Evolutionary conservation across 2,329 filamentous ascomycete species (phyloP).

Genomic region (Ophiostoma sp.): DNA sequence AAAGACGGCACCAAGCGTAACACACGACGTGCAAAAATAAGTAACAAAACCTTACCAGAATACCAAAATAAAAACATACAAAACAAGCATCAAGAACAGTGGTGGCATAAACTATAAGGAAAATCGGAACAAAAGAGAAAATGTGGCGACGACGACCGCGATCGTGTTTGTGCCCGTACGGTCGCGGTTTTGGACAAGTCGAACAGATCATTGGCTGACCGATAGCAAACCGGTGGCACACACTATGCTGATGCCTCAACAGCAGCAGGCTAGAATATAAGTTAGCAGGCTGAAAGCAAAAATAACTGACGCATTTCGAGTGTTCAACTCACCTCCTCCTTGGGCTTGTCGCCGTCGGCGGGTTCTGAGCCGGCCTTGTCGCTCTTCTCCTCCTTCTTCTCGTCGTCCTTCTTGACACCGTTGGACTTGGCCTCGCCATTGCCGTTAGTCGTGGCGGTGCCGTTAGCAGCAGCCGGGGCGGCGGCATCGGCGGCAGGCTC

Average conservation of each 20-base stretch:
- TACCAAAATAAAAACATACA: not conserved
- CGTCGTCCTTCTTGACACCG: constrained; percentile 37
- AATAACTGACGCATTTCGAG: not conserved
- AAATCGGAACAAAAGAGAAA: not conserved
- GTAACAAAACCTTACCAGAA: constrained; percentile 7
- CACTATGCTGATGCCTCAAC: constrained; percentile 29
- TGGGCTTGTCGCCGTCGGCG: constrained; percentile 27
- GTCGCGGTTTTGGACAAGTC: too few relatives aligned
- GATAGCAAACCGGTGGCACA: not conserved
- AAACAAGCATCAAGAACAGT: constrained; percentile 2
- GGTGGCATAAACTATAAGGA: not conserved
- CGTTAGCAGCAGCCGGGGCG: constrained; percentile 39
- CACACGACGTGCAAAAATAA: not conserved
- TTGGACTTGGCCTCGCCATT: constrained; percentile 38
- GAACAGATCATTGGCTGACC: too few relatives aligned
- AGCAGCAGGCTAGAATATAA: not conserved
- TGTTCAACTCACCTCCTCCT: constrained; percentile 26
- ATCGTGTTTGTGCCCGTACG: not conserved
- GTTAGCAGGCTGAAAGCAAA: constrained; percentile 5
- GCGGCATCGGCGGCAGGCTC: constrained; percentile 43
- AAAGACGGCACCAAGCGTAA: not conserved
- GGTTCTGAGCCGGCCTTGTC: constrained; percentile 38
- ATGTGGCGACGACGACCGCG: not conserved
- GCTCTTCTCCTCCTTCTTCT: constrained; percentile 38
- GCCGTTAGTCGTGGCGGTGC: constrained; percentile 43